Conservation (phyloP, 495 filamentous ascomycete species). For the Cercophora sp. region DNA sequence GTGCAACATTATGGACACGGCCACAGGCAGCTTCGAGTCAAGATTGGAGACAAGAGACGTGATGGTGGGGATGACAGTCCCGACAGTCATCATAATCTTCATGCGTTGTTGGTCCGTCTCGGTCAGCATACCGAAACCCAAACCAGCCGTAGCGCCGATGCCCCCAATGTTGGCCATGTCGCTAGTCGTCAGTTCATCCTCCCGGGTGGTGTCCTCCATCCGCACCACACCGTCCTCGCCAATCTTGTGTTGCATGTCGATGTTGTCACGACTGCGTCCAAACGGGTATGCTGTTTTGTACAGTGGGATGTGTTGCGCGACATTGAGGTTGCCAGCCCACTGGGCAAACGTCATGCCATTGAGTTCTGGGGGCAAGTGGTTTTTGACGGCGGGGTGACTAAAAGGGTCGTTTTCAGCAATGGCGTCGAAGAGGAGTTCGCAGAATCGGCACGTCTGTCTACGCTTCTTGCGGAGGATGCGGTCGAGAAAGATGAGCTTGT, state of each 20-base stretch:
- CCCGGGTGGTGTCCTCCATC: background rate
- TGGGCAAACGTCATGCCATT: background rate
- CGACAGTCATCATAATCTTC: conserved; percentile 1
- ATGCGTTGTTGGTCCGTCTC: background rate
- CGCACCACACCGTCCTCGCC: background rate
- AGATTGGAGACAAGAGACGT: background rate
- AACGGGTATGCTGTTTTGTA: conserved; percentile 2
- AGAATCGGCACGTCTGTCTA: background rate
- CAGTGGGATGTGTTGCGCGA: background rate
- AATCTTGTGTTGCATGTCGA: background rate
- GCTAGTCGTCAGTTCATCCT: background rate
- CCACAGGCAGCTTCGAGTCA: background rate
- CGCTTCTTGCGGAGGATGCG: background rate
- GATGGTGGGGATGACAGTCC: conserved; percentile 1
- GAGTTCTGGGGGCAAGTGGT: background rate
- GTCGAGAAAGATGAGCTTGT: conserved; percentile 1
- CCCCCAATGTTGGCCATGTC: background rate
- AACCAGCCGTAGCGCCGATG: background rate
- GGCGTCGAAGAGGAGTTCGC: background rate
- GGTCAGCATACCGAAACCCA: background rate
- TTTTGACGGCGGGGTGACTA: background rate
- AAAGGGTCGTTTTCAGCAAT: background rate
- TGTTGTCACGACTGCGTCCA: background rate
- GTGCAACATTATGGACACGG: background rate
- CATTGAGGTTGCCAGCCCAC: background rate